These are phyloP conservation scores for Acanthamoeba lenticulata DNA, from an alignment of 208 protist genomes.

Conservation along the genomic window DNA sequence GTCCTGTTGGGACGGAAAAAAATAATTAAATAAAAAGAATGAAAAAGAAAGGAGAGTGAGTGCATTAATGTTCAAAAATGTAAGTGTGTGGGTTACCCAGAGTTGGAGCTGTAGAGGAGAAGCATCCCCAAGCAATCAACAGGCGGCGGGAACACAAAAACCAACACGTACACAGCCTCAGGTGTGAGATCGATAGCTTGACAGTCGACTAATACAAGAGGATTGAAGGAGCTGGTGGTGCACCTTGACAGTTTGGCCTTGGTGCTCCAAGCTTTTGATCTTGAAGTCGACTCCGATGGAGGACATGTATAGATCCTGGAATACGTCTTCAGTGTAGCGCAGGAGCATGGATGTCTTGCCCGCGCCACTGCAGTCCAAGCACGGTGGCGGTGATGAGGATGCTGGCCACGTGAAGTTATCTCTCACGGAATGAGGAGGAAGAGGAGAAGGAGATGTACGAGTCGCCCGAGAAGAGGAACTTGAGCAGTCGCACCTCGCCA, in stretches of 20 bases:
- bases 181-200: too few relatives aligned
- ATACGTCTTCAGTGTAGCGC: not conserved
- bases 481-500: not conserved
- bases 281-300: conserved; percentile 14
- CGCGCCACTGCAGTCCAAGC: not conserved
- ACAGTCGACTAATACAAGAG: too few relatives aligned
- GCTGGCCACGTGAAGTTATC: too few relatives aligned
- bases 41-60: not conserved
- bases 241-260: not conserved
- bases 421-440: too few relatives aligned
- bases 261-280: not conserved
- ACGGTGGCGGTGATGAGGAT: too few relatives aligned
- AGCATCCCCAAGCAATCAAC: not conserved
- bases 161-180: not conserved
- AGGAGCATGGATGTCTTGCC: not conserved
- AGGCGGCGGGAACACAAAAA: not conserved
- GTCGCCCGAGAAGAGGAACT: not conserved
- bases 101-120: not conserved
- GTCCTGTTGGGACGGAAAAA: conserved; percentile 71
- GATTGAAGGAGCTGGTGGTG: not conserved
- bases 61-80: not conserved
- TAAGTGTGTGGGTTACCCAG: not conserved
- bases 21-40: not conserved
- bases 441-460: not conserved
- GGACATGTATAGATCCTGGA: not conserved